Evolutionary conservation across 1,284 basidiomycete species (phyloP), one percentile per base, ranked within the genome.

Genomic region (Fomitopsis schrenkii): DNA sequence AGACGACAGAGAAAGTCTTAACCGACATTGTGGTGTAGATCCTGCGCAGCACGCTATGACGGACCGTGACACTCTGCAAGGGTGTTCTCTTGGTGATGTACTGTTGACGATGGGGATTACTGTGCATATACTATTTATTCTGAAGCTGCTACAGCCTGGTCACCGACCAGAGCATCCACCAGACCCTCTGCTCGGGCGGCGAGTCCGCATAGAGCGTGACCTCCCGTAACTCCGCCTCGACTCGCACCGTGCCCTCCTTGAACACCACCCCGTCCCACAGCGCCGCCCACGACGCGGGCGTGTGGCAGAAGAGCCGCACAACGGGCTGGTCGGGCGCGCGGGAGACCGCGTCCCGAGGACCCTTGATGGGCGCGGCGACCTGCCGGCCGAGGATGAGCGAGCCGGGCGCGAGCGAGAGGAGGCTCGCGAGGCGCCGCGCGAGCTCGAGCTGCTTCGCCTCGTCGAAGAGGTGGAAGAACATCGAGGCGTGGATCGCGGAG

Each of bases 391-490:
- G 72, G 40, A 77, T 68, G 44, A 74, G 64, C 40, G 75, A 61
- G 46, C 74, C 75, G 9, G 72, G 70, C 36, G 67, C 60, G 1
- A 73, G 66, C 30, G 71, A 70, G 42, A 79, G 73, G 2, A 82
- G 71, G 1, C 75, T 67, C 0, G 74, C 76, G 40, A 81, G 64
- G 14, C 65, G 71, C 30, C 67, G 67, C 5, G 77, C 80, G 17
- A 81, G 70, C 30, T 73, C 59, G 17, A 68, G 57, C 65, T 83
- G 80, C 26, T 71, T 54, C 12, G 74, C 75, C 63, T 79, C 73
- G 28, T 71, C 63, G 68, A 83, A 83, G 15, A 83, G 72, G 64
- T 83, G 81, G 68, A 83, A 83, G 65, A 83, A 75, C 2, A 75
- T 69, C 15, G 77, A 77, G 6, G 76, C 73, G 64, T 79, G 76